Conservation (phyloP, 1,284 basidiomycete species). For the Irpex rosettiformis region DNA sequence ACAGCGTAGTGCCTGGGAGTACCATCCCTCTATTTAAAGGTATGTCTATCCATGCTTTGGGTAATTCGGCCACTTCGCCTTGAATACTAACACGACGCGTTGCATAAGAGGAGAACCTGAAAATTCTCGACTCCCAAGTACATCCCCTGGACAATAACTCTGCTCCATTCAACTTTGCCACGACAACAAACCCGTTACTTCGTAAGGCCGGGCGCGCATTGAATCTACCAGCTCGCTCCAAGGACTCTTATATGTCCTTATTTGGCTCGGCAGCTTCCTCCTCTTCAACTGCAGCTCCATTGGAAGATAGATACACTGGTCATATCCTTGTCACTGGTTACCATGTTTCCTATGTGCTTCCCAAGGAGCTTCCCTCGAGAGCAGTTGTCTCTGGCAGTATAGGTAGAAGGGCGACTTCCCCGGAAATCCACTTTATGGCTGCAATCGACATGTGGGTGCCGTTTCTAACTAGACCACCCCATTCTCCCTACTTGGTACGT, state of each 20-base stretch:
- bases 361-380: slow-evolving; percentile 60
- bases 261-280: slow-evolving; percentile 37
- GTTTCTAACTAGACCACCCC: slow-evolving; percentile 59
- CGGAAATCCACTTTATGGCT: slow-evolving; percentile 65
- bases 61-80: too few relatives aligned
- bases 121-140: slow-evolving; percentile 64
- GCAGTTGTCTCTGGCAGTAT: slow-evolving; percentile 9
- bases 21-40: slow-evolving; percentile 73
- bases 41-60: slow-evolving; percentile 26
- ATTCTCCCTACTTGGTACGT: slow-evolving; percentile 67
- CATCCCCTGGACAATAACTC: slow-evolving; percentile 71
- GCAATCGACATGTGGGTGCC: slow-evolving; percentile 75
- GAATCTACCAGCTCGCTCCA: slow-evolving; percentile 56
- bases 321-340: slow-evolving; percentile 74
- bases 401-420: slow-evolving; percentile 14
- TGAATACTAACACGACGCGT: not conserved
- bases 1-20: slow-evolving; percentile 57
- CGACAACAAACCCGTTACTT: slow-evolving; percentile 56
- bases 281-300: slow-evolving; percentile 27
- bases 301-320: slow-evolving; percentile 69
- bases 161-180: slow-evolving; percentile 70
- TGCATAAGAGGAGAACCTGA: slow-evolving; percentile 70
- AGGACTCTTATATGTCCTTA: slow-evolving; percentile 54
- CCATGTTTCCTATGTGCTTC: slow-evolving; percentile 70
- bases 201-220: slow-evolving; percentile 66